Base-by-base conservation (phyloP, 495 filamentous ascomycete species). In the Daldinia caldariorum region DNA sequence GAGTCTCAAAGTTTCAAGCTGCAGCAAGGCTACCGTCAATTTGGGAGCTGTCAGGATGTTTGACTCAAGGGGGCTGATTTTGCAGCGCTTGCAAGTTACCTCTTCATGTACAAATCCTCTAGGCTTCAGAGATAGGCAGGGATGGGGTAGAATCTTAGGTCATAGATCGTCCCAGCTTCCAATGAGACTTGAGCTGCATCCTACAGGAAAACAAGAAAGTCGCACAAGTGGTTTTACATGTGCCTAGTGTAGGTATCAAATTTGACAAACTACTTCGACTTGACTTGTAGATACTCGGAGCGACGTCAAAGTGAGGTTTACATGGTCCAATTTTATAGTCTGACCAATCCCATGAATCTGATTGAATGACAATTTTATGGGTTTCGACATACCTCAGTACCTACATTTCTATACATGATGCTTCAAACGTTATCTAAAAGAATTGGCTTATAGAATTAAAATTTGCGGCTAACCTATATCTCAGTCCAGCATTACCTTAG, bases 151-250 rank as follows among this genome's bases (percentile, higher is more conserved):
- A 26, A 63, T 32, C 45, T 71, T 71, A 71, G 59, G 59, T 64
- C 69, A 71, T 67, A 66, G 62, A 60, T 58, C 7, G 58, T 50
- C 31, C 63, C 47, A 61, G 57, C 61, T 65, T 34, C 60, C 57
- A 70, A 65, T 65, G 49, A 69, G 67, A 38, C 37, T 63, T 64
- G 29, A 64, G 61, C 56, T 64, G 20, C 18, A 60, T 6, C 35
- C 49, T 60, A 31, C 18, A 60, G 20, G 37, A 37, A 51, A 62
- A 58, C 57, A 54, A 59, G 58, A 66, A 62, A 45, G 47, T 54
- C 1, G 38, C 41, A 56, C 32, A 57, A 31, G 59, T 26, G 26
- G 26, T 26, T 57, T 37, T 32, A 34, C 31, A 53, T 29, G 31
- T 53, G 53, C 34, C 38, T 32, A n/a, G n/a, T n/a, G n/a, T n/a